phyloP scores from a whole-genome alignment of 192 early-diverging fungal species.

The Fimicolochytrium jonesii region DNA sequence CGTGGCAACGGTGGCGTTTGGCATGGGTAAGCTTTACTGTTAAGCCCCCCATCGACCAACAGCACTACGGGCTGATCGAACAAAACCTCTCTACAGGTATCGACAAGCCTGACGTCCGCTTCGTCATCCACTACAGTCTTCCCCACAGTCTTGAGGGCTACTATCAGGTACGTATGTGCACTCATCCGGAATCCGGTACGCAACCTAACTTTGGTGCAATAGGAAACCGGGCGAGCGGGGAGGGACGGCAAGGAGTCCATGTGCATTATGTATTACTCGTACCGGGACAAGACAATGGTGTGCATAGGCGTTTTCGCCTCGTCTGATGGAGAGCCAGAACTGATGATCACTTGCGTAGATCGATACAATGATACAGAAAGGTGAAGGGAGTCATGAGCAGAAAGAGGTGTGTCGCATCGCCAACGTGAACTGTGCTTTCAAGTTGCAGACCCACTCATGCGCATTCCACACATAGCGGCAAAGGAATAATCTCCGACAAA shows the following conservation, averaged over 20 bases:
- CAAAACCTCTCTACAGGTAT: slow-evolving; percentile 44
- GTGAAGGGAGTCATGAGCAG: slow-evolving; percentile 75
- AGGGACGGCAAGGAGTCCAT: slow-evolving; percentile 80
- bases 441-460: too few relatives aligned
- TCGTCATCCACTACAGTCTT: slow-evolving; percentile 88
- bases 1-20: slow-evolving; percentile 95
- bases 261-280: slow-evolving; percentile 84
- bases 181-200: not conserved
- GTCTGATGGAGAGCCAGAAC: not conserved
- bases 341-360: slow-evolving; percentile 30
- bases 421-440: too few relatives aligned
- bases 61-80: not conserved
- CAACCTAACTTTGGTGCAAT: slow-evolving; percentile 9
- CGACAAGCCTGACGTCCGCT: slow-evolving; percentile 93
- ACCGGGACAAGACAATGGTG: slow-evolving; percentile 64
- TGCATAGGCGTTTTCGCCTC: not conserved
- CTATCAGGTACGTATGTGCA: slow-evolving; percentile 66
- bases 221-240: slow-evolving; percentile 94
- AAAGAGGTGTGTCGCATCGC: too few relatives aligned
- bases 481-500: slow-evolving; percentile 46
- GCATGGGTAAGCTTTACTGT: slow-evolving; percentile 66
- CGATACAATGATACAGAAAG: slow-evolving; percentile 72
- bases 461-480: too few relatives aligned
- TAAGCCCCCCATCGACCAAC: not conserved
- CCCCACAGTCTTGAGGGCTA: slow-evolving; percentile 92